Evolutionary conservation across 257 asterid genomes (phyloP).

Genomic region (Salvia miltiorrhiza): DNA sequence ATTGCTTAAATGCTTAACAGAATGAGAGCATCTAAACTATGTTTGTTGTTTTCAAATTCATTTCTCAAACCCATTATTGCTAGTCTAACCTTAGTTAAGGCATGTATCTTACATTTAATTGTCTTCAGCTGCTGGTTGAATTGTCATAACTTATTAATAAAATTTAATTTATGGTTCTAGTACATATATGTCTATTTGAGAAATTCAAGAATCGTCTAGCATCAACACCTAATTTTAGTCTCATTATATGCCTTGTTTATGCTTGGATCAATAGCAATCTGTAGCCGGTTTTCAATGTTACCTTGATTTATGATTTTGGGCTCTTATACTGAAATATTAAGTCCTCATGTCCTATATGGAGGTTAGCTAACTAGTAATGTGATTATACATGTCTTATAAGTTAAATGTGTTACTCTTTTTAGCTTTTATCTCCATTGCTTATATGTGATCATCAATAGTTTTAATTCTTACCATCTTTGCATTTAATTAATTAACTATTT

Average conservation of each 20-base stretch:
- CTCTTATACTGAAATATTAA: no score
- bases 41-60: not conserved
- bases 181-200: not conserved
- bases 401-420: not conserved
- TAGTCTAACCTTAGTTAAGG: not conserved
- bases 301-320: not conserved
- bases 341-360: not conserved
- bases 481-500: no score
- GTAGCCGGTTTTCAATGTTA: not conserved
- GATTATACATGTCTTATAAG: not conserved
- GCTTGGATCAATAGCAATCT: not conserved
- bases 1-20: not conserved
- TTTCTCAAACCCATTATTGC: no score
- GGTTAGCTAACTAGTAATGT: not conserved
- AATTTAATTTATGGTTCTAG: no score
- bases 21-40: not conserved
- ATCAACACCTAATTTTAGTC: not conserved
- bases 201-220: not conserved
- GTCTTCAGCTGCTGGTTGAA: not conserved
- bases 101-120: not conserved
- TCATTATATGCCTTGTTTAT: no score
- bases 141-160: not conserved
- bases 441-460: not conserved
- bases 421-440: not conserved
- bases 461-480: not conserved